phyloP scores from a whole-genome alignment of 305 asterid species.

The Fraxinus latifolia region DNA sequence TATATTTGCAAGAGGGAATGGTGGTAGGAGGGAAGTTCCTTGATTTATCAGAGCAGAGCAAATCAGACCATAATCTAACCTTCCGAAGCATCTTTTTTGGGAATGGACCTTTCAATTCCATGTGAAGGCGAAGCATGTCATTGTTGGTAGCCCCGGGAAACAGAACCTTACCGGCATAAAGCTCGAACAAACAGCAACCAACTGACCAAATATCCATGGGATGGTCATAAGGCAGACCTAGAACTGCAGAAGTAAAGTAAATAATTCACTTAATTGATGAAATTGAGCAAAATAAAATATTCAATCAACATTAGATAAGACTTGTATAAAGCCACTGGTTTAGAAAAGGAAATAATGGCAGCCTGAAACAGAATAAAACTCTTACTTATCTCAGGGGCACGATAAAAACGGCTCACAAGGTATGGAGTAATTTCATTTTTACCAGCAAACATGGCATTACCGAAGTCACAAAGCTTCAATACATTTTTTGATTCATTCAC shows the following conservation, averaged over 20 bases:
- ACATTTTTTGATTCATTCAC: constrained; percentile 92
- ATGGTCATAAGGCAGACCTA: constrained; percentile 90
- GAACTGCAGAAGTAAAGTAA: constrained; percentile 48
- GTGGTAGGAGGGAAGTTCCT: background rate
- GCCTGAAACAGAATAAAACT: background rate
- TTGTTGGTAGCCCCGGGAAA: constrained; percentile 91
- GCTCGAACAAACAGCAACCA: constrained; percentile 97
- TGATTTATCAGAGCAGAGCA: background rate
- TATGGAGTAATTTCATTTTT: constrained; percentile 94
- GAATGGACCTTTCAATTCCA: constrained; percentile 90
- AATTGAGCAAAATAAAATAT: background rate
- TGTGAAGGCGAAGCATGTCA: constrained; percentile 99
- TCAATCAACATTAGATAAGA: background rate
- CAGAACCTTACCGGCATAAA: constrained; percentile 87
- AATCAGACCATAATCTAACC: constrained; percentile 35
- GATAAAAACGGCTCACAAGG: constrained; percentile 97
- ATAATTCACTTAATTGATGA: background rate
- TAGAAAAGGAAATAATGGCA: constrained; percentile 6
- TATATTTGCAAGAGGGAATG: background rate
- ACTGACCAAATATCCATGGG: constrained; percentile 99
- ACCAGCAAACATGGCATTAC: constrained; percentile 99
- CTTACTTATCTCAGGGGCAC: constrained; percentile 98
- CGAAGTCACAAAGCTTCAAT: constrained; percentile 92
- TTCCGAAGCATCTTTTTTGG: constrained; percentile 94
- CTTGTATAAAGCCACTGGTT: background rate